A percentile compares a stretch with the other conserved stretches of the same genome.
phyloP scores from a whole-genome alignment of 2,329 filamentous ascomycete species.

The Talaromyces atroroseus region DNA sequence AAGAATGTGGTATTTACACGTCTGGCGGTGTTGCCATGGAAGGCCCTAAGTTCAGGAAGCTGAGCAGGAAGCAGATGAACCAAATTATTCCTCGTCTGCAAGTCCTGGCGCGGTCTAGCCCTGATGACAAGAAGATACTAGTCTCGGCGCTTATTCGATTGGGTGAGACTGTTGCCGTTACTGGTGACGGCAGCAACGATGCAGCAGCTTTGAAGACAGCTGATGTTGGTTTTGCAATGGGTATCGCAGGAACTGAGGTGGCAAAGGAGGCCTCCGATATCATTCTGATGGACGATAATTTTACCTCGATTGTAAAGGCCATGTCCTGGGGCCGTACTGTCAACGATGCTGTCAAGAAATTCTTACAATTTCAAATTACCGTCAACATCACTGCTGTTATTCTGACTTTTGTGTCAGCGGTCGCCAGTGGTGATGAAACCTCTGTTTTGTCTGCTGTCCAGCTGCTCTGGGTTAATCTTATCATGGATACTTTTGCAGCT shows the following conservation, averaged over 20 bases:
- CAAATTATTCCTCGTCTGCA: conserved; percentile 64
- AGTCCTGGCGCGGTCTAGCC: conserved; percentile 67
- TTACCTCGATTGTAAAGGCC: conserved; percentile 78
- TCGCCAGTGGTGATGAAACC: conserved; percentile 50
- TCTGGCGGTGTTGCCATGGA: conserved; percentile 67
- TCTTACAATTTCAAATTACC: conserved; percentile 50
- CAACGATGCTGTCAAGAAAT: conserved; percentile 72
- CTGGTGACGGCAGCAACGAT: conserved; percentile 79
- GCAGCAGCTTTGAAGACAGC: conserved; percentile 74
- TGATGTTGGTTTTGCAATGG: conserved; percentile 82
- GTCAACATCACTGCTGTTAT: conserved; percentile 65
- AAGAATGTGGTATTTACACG: conserved; percentile 70
- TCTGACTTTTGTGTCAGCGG: conserved; percentile 60
- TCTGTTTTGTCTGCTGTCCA: conserved; percentile 63
- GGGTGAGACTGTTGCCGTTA: conserved; percentile 74
- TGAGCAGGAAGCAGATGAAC: conserved; percentile 60
- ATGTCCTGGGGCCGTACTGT: conserved; percentile 74
- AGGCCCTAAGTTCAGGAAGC: conserved; percentile 69
- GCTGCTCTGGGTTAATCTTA: conserved; percentile 64
- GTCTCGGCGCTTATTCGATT: conserved; percentile 66
- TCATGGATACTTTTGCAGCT: conserved; percentile 65
- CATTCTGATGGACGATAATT: conserved; percentile 84
- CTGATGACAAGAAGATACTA: conserved; percentile 69
- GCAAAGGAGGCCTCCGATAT: conserved; percentile 81
- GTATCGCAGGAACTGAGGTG: conserved; percentile 75